phyloP scores from a whole-genome alignment of 805 yeast species.

The Hanseniaspora mollemarum region DNA sequence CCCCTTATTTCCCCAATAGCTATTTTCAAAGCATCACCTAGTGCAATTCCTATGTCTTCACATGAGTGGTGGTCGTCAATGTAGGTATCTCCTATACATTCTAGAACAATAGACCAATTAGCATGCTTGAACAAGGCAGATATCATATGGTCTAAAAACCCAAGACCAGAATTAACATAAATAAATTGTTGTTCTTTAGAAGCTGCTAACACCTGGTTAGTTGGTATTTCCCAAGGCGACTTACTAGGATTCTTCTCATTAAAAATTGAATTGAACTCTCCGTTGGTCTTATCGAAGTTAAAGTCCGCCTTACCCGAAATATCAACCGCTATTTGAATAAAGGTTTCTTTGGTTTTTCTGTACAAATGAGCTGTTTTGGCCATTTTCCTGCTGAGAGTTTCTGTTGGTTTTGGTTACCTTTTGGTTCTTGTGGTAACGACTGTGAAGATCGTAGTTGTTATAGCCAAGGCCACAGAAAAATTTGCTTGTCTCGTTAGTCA shows the following conservation, averaged over 20 bases:
- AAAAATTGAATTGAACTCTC: constrained; percentile 38
- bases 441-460: neutral
- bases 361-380: constrained; percentile 28
- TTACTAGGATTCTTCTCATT: constrained; percentile 25
- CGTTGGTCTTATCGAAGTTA: constrained; percentile 34
- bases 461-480: no score
- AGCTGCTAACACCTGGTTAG: constrained; percentile 41
- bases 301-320: constrained; percentile 72
- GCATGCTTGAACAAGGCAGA: constrained; percentile 94
- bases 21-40: constrained; percentile 78
- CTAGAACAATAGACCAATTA: constrained; percentile 86
- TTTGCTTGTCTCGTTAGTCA: neutral
- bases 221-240: constrained; percentile 14
- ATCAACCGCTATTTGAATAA: constrained; percentile 71
- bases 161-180: constrained; percentile 79
- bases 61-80: constrained; percentile 96
- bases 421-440: neutral
- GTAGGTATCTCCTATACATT: constrained; percentile 86
- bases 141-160: constrained; percentile 93
- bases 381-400: constrained; percentile 6
- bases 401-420: neutral
- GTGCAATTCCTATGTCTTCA: constrained; percentile 88
- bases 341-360: constrained; percentile 85
- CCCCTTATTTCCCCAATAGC: constrained; percentile 87
- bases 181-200: constrained; percentile 68